phyloP scores from a whole-genome alignment of 2,329 filamentous ascomycete species.

The Leptographium procerum region DNA sequence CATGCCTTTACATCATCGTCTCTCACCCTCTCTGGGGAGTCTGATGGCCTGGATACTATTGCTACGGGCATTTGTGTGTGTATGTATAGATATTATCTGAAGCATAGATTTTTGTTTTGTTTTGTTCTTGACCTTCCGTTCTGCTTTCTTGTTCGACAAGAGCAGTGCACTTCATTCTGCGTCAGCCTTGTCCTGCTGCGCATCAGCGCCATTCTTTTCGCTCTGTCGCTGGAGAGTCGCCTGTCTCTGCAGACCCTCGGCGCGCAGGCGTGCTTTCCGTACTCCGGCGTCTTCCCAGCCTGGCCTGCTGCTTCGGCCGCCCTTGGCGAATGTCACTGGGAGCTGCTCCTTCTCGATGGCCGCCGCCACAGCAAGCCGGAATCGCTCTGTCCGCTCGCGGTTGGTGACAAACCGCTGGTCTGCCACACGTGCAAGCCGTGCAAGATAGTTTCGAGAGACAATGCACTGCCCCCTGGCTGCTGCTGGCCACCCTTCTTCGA shows the following conservation, averaged over 20 bases:
- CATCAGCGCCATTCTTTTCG: not conserved
- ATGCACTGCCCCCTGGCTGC: constrained; percentile 26
- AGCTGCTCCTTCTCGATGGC: constrained; percentile 21
- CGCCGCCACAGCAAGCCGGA: constrained; percentile 38
- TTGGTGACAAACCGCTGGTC: constrained; percentile 69
- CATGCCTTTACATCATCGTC: not conserved
- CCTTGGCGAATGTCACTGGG: not conserved
- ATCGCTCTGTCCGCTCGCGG: constrained; percentile 52
- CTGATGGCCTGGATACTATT: not conserved
- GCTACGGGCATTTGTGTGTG: not conserved
- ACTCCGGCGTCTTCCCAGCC: constrained; percentile 44
- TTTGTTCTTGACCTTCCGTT: not conserved
- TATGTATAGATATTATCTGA: not conserved
- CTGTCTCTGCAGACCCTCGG: constrained; percentile 37
- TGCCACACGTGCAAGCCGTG: constrained; percentile 53
- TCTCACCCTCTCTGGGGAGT: not conserved
- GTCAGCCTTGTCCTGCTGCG: not conserved
- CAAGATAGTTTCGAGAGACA: constrained; percentile 58
- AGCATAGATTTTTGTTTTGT: not conserved
- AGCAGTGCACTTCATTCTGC: not conserved
- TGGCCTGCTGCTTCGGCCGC: not conserved
- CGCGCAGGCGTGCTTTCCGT: constrained; percentile 43
- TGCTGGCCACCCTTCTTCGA: not conserved
- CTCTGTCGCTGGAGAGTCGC: constrained; percentile 22
- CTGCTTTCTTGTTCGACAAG: not conserved